Evolutionary conservation across 2,329 filamentous ascomycete species (phyloP).

Genomic region (Colletotrichum eleusines): DNA sequence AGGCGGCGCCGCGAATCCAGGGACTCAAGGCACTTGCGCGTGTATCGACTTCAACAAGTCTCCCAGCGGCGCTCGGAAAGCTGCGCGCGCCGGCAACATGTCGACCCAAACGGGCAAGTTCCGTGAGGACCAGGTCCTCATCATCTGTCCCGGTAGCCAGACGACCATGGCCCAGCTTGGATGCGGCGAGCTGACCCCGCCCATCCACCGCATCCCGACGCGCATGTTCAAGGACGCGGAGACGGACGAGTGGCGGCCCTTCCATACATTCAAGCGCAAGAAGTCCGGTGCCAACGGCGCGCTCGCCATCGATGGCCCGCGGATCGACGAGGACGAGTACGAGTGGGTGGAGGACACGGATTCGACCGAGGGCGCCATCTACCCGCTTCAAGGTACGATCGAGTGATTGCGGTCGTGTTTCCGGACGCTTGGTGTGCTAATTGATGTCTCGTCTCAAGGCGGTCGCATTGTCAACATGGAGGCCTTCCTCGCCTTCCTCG

Average conservation of each 20-base stretch:
- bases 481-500: conserved; percentile 92
- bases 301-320: conserved; percentile 36
- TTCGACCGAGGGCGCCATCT: conserved; percentile 89
- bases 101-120: conserved; percentile 69
- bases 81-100: conserved; percentile 54
- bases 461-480: conserved; percentile 91
- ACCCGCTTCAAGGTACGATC: conserved; percentile 75
- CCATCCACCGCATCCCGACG: conserved; percentile 86
- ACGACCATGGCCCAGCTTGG: conserved; percentile 93
- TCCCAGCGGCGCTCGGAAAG: conserved; percentile 10
- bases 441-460: conserved; percentile 55
- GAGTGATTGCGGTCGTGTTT: conserved; percentile 43
- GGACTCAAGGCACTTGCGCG: conserved; percentile 12
- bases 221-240: conserved; percentile 93
- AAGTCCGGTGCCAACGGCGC: conserved; percentile 54
- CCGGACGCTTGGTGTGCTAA: conserved; percentile 12
- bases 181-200: conserved; percentile 90
- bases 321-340: conserved; percentile 65
- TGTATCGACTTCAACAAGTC: conserved; percentile 8
- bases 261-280: conserved; percentile 78
- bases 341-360: conserved; percentile 91
- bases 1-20: conserved; percentile 9
- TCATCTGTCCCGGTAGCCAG: conserved; percentile 87
- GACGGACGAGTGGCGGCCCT: conserved; percentile 80
- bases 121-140: conserved; percentile 73